Conservation (phyloP, 2,329 filamentous ascomycete genomes). For the Epichloe scottii region DNA sequence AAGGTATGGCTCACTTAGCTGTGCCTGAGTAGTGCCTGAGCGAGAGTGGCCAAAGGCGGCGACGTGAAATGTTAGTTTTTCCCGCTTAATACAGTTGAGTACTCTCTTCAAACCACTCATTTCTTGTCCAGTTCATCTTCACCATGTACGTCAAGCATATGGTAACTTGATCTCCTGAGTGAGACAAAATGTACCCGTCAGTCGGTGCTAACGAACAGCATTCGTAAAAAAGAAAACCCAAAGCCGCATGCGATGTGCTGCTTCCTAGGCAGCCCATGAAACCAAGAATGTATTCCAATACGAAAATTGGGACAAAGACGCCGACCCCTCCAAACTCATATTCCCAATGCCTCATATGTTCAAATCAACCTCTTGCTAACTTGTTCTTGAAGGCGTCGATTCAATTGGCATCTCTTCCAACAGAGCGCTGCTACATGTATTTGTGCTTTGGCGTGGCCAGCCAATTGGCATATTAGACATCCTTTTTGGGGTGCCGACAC, state of each 20-base stretch:
- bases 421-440: neutral
- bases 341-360: neutral
- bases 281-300: neutral
- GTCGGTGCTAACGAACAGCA: too few species aligned
- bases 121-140: too few species aligned
- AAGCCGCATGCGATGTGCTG: neutral
- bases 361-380: neutral
- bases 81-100: too few species aligned
- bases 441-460: conserved; percentile 16
- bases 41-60: too few species aligned
- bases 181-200: too few species aligned
- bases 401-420: conserved; percentile 2
- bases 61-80: too few species aligned
- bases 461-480: conserved; percentile 25
- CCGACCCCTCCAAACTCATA: neutral
- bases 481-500: conserved; percentile 12
- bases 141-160: too few species aligned
- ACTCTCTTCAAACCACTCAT: too few species aligned
- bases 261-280: neutral
- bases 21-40: too few species aligned
- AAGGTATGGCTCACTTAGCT: too few species aligned
- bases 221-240: neutral
- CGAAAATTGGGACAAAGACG: neutral
- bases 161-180: too few species aligned
- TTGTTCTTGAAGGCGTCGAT: neutral